Base-by-base conservation (phyloP, 345 rosid genomes). In the Firmiana major region DNA sequence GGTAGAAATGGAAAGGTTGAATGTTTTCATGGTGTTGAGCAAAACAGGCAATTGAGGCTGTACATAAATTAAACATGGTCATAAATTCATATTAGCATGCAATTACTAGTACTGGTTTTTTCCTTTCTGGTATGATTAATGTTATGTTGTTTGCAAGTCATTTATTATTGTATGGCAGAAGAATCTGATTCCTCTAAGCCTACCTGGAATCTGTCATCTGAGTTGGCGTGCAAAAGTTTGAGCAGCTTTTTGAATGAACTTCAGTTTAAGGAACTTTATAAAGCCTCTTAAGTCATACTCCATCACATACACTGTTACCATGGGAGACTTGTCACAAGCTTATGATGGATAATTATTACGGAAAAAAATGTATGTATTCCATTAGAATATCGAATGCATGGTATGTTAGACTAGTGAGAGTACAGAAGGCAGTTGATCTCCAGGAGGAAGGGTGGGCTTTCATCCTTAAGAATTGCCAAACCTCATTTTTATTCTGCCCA, bases 101-200 rank as follows among this genome's bases (percentile, higher is more conserved):
- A 43, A 42, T 74, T 36, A 38, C 34, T 22, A 58, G 6, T 10
- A 1, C 13, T 6, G 60, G 42, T 63, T 28, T 69, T 71, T 49
- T 7, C 60, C 75, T 48, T 53, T 49, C 60, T 49, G 45, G 59
- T 53, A 16, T 71, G 26, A 51, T 31, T 49, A 49, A 28, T 71
- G 42, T 31, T 12, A 17, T 17, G 21, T 57, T 62, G 59, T 48
- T 63, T 64, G 78, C 60, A 17, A 17, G 71, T 63, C 71, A 75
- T 75, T 60, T 60, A 74, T 60, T 72, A 53, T 51, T 54, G 42
- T 22, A 55, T n/a, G 45, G 17, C 9, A 55, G 9, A 73, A 55
- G 49, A 73, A 36, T 38, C 17, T n/a, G n/a, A 40, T 42, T 74
- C 64, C 46, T 73, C 54, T 45, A 12, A 22, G 16, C 54, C 22